Conservation (phyloP, 2,329 filamentous ascomycete species). For the Ceratocystis cacaofunesta region DNA sequence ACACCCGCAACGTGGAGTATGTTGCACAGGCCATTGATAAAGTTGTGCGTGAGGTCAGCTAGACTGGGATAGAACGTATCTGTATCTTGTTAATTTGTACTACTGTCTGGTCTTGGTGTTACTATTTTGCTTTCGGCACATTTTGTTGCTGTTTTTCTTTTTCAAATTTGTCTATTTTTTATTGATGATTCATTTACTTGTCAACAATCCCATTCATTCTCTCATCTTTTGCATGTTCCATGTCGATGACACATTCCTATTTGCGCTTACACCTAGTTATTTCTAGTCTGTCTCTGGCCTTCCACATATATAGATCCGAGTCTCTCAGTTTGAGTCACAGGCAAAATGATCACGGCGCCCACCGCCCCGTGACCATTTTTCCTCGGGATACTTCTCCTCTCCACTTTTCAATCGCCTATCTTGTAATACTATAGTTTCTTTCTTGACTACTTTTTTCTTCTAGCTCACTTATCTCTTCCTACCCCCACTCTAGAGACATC, state of each 20-base stretch:
- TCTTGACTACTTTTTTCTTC: background rate
- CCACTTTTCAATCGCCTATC: background rate
- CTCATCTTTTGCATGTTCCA: background rate
- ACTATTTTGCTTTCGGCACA: background rate
- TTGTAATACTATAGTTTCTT: background rate
- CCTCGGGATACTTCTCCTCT: background rate
- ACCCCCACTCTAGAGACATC: background rate
- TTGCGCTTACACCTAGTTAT: no score
- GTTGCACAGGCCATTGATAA: constrained; percentile 80
- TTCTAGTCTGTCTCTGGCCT: no score
- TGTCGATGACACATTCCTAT: no score
- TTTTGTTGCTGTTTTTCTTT: background rate
- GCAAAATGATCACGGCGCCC: background rate
- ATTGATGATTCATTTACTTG: background rate
- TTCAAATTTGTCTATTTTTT: background rate
- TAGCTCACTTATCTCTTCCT: background rate
- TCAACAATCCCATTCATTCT: background rate
- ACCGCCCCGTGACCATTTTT: background rate
- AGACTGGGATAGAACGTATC: background rate
- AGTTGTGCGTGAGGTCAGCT: constrained; percentile 46
- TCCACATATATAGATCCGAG: no score
- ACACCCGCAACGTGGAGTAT: constrained; percentile 82
- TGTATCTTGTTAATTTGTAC: background rate
- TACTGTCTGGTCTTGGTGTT: background rate
- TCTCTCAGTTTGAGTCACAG: no score